Base-by-base conservation (phyloP, 2,329 filamentous ascomycete genomes). In the Calonectria naviculata region DNA sequence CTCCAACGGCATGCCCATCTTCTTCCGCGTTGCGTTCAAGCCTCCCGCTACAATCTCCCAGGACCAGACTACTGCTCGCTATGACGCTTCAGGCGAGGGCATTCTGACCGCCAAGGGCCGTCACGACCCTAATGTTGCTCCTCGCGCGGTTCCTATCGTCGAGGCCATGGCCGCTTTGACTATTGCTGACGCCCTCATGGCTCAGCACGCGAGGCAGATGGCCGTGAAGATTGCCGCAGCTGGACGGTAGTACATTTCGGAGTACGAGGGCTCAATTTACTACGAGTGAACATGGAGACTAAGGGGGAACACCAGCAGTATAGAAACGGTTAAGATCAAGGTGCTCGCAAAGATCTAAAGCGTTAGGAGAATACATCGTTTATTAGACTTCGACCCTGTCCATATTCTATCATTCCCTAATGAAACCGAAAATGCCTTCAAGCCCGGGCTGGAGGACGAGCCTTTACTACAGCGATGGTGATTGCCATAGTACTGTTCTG, bases 11-110 rank as follows among this genome's bases (percentile, higher is more conserved):
- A 94, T 94, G 42, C 93, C 92, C 70, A 95, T 98, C 85, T 98
- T 97, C 89, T 98, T 98, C 90, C 92, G 93, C 62, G 93, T 98
- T 6, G 95, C 91, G 19, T 98, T 98, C 91, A 98, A 98, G 89
- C 94, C 96, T 12, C 92, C 96, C 3, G 95, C 96, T 34, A 98
- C 97, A 4, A 98, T 98, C 80, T 93, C 94, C 54, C 93, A 96
- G 84, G 93, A 94, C 49, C 96, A 98, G 86, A 89, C 88, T 17
- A 98, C 97, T 0, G 92, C 92, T 10, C 93, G 90, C 12, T 98
- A 97, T 83, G 92, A 93, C 71, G 93, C 93, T 54, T 85, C 88
- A 12, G 80, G 81, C 15, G 91, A 93, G 74, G 97, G 97, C 62
- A 85, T 94, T 4, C 87, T 98, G 38, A 94, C 95, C 73, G 95